These are phyloP conservation scores for Raphanus hybrid DNA, from an alignment of 441 rosid genomes.

Conservation along the genomic window DNA sequence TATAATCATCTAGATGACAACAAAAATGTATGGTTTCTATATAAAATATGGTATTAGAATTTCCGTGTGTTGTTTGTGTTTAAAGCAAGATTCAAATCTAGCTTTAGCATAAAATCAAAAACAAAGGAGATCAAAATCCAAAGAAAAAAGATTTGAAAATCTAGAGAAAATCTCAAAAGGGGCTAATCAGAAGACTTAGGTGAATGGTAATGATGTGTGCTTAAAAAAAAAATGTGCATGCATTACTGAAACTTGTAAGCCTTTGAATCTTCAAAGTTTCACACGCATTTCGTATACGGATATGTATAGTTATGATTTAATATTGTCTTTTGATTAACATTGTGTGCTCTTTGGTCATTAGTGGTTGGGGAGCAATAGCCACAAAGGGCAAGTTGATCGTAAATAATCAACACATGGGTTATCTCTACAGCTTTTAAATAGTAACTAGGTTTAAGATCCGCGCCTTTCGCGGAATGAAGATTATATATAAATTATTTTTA, in stretches of 20 bases:
- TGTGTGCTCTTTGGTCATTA: conserved; percentile 27
- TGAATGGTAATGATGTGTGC: conserved; percentile 40
- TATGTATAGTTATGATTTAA: conserved; percentile 11
- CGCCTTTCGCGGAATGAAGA: too few relatives aligned
- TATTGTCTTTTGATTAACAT: conserved; percentile 4
- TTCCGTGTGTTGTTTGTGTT: conserved; percentile 19
- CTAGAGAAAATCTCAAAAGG: conserved; percentile 40
- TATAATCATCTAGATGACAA: neutral
- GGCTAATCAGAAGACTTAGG: conserved; percentile 30
- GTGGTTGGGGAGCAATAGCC: conserved; percentile 18
- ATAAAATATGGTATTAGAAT: neutral
- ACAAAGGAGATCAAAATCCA: conserved; percentile 36
- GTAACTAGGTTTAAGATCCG: too few relatives aligned
- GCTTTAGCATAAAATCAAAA: conserved; percentile 37
- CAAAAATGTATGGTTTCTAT: neutral
- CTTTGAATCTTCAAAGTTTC: conserved; percentile 28
- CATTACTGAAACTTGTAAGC: conserved; percentile 20
- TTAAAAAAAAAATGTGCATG: conserved; percentile 34
- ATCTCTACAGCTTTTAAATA: conserved; percentile 5
- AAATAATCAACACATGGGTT: conserved; percentile 24
- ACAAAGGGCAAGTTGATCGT: conserved; percentile 35
- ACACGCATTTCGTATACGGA: conserved; percentile 17
- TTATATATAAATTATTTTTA: too few relatives aligned
- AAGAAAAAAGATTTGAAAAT: conserved; percentile 38
- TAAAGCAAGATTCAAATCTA: conserved; percentile 37